Evolutionary conservation across 2,329 filamentous ascomycete genomes (phyloP).

Genomic region (Hypoxylon sp.): DNA sequence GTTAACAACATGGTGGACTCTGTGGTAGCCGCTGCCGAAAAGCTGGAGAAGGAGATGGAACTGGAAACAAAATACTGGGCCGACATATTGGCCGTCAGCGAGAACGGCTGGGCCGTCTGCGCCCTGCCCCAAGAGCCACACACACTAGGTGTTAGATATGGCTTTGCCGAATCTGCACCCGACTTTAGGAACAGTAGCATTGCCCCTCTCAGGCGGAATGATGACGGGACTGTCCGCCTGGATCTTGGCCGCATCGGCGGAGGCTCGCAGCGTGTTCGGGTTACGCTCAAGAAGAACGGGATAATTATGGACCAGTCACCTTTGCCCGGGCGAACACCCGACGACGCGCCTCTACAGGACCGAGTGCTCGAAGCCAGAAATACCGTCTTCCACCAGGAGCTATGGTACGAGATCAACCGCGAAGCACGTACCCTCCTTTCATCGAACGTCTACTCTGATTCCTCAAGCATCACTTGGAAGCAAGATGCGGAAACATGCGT

Average conservation of each 20-base stretch:
- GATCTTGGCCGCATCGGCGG: conserved; percentile 72
- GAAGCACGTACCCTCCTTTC: conserved; percentile 82
- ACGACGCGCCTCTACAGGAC: conserved; percentile 74
- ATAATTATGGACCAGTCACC: conserved; percentile 70
- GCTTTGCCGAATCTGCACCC: conserved; percentile 81
- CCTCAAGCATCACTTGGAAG: conserved; percentile 69
- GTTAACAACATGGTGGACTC: conserved; percentile 82
- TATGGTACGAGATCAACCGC: conserved; percentile 90
- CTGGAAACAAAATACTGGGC: conserved; percentile 92
- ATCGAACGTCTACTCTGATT: conserved; percentile 77
- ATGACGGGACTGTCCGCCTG: conserved; percentile 81
- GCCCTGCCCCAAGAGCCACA: conserved; percentile 80
- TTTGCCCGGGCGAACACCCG: conserved; percentile 67
- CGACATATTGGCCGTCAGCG: conserved; percentile 83
- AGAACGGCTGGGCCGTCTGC: conserved; percentile 89
- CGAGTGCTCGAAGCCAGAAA: conserved; percentile 82
- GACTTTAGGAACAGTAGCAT: conserved; percentile 80
- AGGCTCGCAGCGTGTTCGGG: conserved; percentile 73
- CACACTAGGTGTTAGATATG: conserved; percentile 87
- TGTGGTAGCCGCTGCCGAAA: conserved; percentile 78
- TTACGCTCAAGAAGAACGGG: conserved; percentile 74
- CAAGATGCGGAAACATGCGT: conserved; percentile 70
- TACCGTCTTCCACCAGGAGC: conserved; percentile 85
- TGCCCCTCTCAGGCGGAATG: conserved; percentile 80
- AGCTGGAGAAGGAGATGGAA: conserved; percentile 82